Evolutionary conservation across 202 grass and related monocot species (phyloP).

Genomic region (Miscanthus sacchariflorus): DNA sequence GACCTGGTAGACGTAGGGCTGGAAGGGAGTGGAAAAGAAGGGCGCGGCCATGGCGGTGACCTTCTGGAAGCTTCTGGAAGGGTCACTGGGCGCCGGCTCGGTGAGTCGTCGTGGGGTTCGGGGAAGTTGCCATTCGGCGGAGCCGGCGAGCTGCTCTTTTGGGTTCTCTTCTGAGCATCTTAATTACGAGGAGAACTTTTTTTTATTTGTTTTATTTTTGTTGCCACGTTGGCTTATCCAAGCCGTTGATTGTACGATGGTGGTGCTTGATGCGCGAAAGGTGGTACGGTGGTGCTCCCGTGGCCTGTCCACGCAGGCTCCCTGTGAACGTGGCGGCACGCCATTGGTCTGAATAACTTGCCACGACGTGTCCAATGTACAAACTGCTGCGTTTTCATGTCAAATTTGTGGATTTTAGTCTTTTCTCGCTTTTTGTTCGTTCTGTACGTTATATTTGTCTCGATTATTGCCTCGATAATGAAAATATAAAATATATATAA

Average conservation of each 20-base stretch:
- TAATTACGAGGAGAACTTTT: background rate
- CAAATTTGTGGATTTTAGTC: background rate
- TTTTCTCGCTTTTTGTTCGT: too few relatives aligned
- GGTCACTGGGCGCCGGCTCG: constrained; percentile 42
- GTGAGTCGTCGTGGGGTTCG: constrained; percentile 37
- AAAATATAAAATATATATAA: too few relatives aligned
- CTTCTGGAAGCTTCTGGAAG: constrained; percentile 49
- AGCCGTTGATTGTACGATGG: constrained; percentile 8
- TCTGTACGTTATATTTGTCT: too few relatives aligned
- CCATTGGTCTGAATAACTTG: constrained; percentile 26
- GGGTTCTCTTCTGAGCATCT: background rate
- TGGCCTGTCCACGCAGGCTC: constrained; percentile 19
- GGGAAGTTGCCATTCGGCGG: constrained; percentile 41
- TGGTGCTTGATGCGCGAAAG: constrained; percentile 12
- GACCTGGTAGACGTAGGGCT: constrained; percentile 98
- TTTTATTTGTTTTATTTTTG: background rate
- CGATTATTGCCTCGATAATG: too few relatives aligned
- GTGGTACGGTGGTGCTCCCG: background rate
- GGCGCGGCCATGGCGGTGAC: constrained; percentile 83
- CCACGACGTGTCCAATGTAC: constrained; percentile 20
- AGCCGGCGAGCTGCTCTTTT: constrained; percentile 19
- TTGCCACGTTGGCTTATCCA: background rate
- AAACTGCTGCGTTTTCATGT: background rate
- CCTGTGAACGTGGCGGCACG: constrained; percentile 10
- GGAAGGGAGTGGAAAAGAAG: constrained; percentile 91